Evolutionary conservation across 2,329 filamentous ascomycete genomes (phyloP).

Genomic region (Huntiella savannae): DNA sequence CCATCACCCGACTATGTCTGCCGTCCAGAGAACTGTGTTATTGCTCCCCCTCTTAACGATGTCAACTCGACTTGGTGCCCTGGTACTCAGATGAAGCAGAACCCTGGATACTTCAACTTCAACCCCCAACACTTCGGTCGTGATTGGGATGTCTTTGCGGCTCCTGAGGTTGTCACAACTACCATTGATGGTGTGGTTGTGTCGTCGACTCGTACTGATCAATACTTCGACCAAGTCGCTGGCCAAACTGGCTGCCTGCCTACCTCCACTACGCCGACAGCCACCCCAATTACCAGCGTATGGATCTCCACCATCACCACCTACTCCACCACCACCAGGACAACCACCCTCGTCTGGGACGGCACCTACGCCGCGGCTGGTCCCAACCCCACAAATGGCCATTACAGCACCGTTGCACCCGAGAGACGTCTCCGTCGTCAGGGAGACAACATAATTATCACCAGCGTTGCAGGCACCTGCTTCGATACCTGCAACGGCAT

Average conservation of each 20-base stretch:
- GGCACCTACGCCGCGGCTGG: not conserved
- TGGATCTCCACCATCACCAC: not conserved
- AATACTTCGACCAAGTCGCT: conserved; percentile 30
- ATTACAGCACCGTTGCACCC: not conserved
- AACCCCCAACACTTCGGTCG: conserved; percentile 42
- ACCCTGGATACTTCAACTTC: conserved; percentile 44
- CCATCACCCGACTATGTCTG: conserved; percentile 30
- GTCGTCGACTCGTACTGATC: conserved; percentile 32
- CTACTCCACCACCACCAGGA: not conserved
- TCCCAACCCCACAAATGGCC: not conserved
- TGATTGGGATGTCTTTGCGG: conserved; percentile 40
- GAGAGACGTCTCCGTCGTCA: not conserved
- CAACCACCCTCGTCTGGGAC: not conserved
- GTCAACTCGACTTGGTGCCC: conserved; percentile 13
- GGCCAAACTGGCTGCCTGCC: not conserved
- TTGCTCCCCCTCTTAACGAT: conserved; percentile 14
- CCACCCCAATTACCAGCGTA: not conserved
- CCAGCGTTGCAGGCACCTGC: not conserved
- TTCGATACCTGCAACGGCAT: not conserved
- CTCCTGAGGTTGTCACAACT: conserved; percentile 22
- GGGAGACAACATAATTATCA: not conserved
- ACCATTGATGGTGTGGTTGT: conserved; percentile 18
- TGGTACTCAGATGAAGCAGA: conserved; percentile 12
- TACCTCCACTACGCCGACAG: not conserved
- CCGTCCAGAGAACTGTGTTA: conserved; percentile 24